phyloP scores from a whole-genome alignment of 2,329 filamentous ascomycete species.

The Phoma herbarum region DNA sequence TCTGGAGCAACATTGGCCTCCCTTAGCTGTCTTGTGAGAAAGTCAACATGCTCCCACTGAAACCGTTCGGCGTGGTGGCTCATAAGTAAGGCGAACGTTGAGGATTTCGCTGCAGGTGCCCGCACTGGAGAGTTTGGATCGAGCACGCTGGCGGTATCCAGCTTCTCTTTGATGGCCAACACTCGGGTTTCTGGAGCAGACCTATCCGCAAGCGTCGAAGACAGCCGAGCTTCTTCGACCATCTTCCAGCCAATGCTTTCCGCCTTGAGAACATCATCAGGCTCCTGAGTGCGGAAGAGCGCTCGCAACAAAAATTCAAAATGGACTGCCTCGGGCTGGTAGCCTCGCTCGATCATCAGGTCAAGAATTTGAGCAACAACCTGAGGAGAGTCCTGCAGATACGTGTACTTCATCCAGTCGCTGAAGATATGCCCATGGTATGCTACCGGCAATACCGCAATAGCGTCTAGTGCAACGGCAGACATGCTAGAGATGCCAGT shows the following conservation, averaged over 20 bases:
- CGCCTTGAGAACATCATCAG: constrained; percentile 37
- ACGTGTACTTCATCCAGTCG: constrained; percentile 87
- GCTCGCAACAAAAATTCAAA: constrained; percentile 84
- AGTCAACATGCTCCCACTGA: constrained; percentile 49
- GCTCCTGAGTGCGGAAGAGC: constrained; percentile 66
- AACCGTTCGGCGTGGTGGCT: constrained; percentile 38
- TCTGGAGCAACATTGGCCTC: constrained; percentile 33
- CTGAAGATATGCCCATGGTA: constrained; percentile 83
- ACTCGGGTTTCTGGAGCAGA: not conserved
- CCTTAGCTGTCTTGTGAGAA: constrained; percentile 40
- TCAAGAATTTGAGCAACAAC: constrained; percentile 77
- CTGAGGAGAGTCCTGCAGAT: constrained; percentile 67
- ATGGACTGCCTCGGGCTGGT: constrained; percentile 75
- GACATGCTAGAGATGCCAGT: constrained; percentile 42
- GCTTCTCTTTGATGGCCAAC: constrained; percentile 9
- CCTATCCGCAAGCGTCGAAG: constrained; percentile 4
- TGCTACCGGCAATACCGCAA: constrained; percentile 62
- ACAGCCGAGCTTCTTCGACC: constrained; percentile 36
- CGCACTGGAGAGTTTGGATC: constrained; percentile 13
- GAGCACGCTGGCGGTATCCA: constrained; percentile 1
- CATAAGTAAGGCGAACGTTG: constrained; percentile 46
- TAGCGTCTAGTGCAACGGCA: constrained; percentile 47
- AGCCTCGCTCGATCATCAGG: constrained; percentile 75
- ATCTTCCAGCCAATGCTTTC: constrained; percentile 50
- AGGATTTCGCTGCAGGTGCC: constrained; percentile 39